These are phyloP conservation scores for Vigna hirtella DNA, from an alignment of 306 rosid species.

Conservation along the genomic window DNA sequence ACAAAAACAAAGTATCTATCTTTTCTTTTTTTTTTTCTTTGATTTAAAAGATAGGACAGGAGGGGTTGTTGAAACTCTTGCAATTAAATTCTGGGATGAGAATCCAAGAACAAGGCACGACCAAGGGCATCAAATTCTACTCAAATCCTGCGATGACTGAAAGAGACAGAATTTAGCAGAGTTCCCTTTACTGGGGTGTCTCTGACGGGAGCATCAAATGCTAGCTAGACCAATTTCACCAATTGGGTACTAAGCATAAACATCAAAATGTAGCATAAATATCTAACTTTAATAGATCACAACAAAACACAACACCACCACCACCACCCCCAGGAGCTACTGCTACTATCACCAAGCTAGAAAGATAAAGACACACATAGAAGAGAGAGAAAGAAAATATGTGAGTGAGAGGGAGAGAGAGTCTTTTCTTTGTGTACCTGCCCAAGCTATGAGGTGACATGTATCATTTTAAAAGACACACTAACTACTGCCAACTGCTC, in stretches of 20 bases:
- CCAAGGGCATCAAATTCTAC: conserved; percentile 56
- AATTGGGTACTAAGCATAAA: conserved; percentile 59
- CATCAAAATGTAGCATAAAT: conserved; percentile 62
- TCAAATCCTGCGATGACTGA: conserved; percentile 59
- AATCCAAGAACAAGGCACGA: conserved; percentile 54
- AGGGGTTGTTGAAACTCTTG: conserved; percentile 45
- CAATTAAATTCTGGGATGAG: conserved; percentile 54
- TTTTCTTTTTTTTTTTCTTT: neutral
- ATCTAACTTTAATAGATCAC: conserved; percentile 66
- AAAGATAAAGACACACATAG: conserved; percentile 44
- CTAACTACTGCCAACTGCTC: conserved; percentile 96
- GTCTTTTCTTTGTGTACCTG: conserved; percentile 59
- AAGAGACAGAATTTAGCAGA: conserved; percentile 51
- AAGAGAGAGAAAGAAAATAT: neutral
- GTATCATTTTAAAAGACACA: conserved; percentile 79
- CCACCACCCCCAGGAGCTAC: conserved; percentile 42
- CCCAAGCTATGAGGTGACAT: conserved; percentile 67
- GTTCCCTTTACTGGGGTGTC: conserved; percentile 44
- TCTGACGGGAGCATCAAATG: conserved; percentile 61
- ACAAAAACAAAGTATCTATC: conserved; percentile 5
- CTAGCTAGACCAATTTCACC: conserved; percentile 53
- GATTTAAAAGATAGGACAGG: conserved; percentile 44
- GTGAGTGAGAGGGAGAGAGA: conserved; percentile 11
- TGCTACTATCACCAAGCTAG: conserved; percentile 42
- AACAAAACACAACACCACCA: conserved; percentile 40